Percentiles rank a stretch among this genome's conserved stretches.
phyloP scores from a whole-genome alignment of 2,329 filamentous ascomycete species.

The Periconia sp. region DNA sequence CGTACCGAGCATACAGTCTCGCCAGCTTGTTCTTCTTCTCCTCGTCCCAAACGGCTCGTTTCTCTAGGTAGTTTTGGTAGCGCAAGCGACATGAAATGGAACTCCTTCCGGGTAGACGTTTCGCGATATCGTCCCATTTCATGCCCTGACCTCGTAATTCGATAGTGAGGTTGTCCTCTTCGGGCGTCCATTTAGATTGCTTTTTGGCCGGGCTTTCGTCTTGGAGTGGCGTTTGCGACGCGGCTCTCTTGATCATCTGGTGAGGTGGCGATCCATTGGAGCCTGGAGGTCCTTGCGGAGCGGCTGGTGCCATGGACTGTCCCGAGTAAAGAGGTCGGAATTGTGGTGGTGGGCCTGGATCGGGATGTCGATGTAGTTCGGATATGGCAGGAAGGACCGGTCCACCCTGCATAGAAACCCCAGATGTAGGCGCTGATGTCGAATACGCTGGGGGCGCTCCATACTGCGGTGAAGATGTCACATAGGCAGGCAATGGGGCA shows the following conservation, averaged over 20 bases:
- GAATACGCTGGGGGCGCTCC: slow-evolving; percentile 28
- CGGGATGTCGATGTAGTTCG: slow-evolving; percentile 42
- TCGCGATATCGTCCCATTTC: slow-evolving; percentile 99
- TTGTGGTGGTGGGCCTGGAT: slow-evolving; percentile 41
- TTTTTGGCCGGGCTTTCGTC: slow-evolving; percentile 44
- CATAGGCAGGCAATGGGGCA: slow-evolving; percentile 34
- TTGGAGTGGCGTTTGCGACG: slow-evolving; percentile 39
- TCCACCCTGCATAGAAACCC: slow-evolving; percentile 38
- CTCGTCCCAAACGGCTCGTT: slow-evolving; percentile 92
- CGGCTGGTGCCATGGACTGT: slow-evolving; percentile 33
- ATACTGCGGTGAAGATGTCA: slow-evolving; percentile 29
- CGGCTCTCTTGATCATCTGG: slow-evolving; percentile 39
- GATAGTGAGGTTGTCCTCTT: slow-evolving; percentile 93
- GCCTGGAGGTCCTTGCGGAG: slow-evolving; percentile 24
- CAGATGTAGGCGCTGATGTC: slow-evolving; percentile 25
- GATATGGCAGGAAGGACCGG: slow-evolving; percentile 42
- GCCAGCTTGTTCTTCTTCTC: slow-evolving; percentile 97
- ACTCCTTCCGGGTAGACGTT: slow-evolving; percentile 83
- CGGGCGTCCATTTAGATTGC: slow-evolving; percentile 93
- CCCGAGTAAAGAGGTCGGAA: slow-evolving; percentile 43
- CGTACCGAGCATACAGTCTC: slow-evolving; percentile 87
- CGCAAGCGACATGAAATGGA: slow-evolving; percentile 92
- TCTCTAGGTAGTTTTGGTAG: slow-evolving; percentile 96
- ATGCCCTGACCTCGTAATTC: slow-evolving; percentile 86
- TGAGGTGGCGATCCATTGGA: slow-evolving; percentile 36